phyloP scores from a whole-genome alignment of 306 rosid genomes.

The Lathyrus oleraceus region DNA sequence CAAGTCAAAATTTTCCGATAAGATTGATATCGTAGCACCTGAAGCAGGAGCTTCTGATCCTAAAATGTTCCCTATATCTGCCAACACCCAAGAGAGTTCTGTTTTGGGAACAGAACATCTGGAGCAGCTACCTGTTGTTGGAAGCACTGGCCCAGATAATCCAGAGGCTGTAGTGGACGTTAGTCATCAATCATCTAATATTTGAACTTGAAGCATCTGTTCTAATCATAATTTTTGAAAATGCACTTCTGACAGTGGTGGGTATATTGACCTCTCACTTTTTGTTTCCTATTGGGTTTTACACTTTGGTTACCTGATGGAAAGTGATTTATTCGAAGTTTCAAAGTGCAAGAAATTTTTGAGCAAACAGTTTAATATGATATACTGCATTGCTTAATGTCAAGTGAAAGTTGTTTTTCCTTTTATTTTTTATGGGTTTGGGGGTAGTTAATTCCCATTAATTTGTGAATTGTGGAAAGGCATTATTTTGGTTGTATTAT shows the following conservation, averaged over 20 bases:
- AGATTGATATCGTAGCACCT: constrained; percentile 31
- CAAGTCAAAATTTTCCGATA: constrained; percentile 46
- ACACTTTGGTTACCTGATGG: constrained; percentile 29
- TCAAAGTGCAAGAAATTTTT: constrained; percentile 3
- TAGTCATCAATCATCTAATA: constrained; percentile 37
- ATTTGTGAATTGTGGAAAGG: constrained; percentile 32
- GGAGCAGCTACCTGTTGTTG: constrained; percentile 42
- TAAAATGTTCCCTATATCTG: constrained; percentile 38
- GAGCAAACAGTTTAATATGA: constrained; percentile 16
- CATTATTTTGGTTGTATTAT: constrained; percentile 36
- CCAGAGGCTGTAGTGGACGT: constrained; percentile 41
- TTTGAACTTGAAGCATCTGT: constrained; percentile 29
- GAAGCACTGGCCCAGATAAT: constrained; percentile 33
- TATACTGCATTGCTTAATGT: constrained; percentile 25
- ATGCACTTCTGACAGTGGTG: constrained; percentile 31
- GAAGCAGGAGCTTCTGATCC: constrained; percentile 47
- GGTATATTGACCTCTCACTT: constrained; percentile 33
- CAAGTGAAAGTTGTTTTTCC: constrained; percentile 16
- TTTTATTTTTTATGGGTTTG: neutral
- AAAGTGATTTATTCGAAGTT: constrained; percentile 24
- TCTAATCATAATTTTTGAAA: constrained; percentile 22
- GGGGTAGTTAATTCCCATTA: constrained; percentile 28
- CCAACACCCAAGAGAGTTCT: constrained; percentile 42
- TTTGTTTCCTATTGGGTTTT: constrained; percentile 31
- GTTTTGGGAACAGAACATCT: constrained; percentile 29